A percentile compares a stretch with the other conserved stretches of the same genome.
These are phyloP conservation scores for Maudiozyma humilis DNA, from an alignment of 1,139 yeast genomes.

Conservation along the genomic window DNA sequence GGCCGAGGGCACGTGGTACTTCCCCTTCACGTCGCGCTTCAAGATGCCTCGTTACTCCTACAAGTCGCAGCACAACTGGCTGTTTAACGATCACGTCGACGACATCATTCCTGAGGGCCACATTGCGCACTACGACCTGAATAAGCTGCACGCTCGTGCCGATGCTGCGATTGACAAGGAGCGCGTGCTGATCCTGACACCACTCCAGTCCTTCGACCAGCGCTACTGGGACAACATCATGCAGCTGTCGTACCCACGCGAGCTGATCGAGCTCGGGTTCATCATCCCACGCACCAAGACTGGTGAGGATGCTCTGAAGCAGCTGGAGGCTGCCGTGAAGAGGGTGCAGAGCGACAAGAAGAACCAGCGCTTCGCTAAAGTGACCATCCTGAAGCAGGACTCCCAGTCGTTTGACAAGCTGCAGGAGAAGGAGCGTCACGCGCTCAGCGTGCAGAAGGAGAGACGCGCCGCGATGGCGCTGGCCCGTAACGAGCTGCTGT, in stretches of 20 bases:
- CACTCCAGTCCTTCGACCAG: conserved; percentile 76
- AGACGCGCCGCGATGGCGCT: conserved; percentile 86
- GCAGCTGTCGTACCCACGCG: conserved; percentile 72
- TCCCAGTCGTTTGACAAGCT: conserved; percentile 63
- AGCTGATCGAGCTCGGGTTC: conserved; percentile 78
- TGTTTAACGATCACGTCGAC: conserved; percentile 40
- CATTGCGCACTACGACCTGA: conserved; percentile 77
- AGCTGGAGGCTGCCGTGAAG: conserved; percentile 67
- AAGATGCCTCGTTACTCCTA: conserved; percentile 42
- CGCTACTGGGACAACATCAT: conserved; percentile 82
- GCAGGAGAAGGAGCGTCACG: conserved; percentile 72
- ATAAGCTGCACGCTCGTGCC: conserved; percentile 60
- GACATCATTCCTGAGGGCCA: conserved; percentile 62
- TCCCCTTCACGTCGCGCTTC: conserved; percentile 29
- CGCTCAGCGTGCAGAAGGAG: conserved; percentile 72
- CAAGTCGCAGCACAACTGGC: conserved; percentile 37
- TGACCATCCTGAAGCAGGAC: conserved; percentile 86
- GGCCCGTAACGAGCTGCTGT: conserved; percentile 83
- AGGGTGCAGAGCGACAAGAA: conserved; percentile 53
- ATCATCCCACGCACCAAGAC: conserved; percentile 74
- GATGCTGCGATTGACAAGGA: conserved; percentile 68
- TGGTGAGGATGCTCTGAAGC: conserved; percentile 69
- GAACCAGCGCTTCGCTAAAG: conserved; percentile 58
- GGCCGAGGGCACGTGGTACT: conserved; percentile 29
- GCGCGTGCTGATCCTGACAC: conserved; percentile 75